Base-by-base conservation (phyloP, 805 yeast species). In the Candida germanica region DNA sequence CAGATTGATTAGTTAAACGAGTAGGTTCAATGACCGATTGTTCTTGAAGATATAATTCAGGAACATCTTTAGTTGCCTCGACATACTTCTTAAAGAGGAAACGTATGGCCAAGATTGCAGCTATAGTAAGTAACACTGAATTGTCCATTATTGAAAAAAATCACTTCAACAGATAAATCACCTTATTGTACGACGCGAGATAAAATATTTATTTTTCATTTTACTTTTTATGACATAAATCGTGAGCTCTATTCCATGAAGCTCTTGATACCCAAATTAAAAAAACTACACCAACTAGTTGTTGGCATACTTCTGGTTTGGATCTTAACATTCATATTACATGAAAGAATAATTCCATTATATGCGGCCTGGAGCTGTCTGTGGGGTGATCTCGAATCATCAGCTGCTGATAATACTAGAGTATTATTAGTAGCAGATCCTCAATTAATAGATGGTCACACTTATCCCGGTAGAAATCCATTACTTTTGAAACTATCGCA, bases 1-100 rank as follows among this genome's bases (percentile, higher is more conserved):
- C 89, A 11, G 89, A 75, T 54, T 88, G 95, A 33, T 73, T 68
- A 4, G 68, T 65, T 28, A 71, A 66, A n/a, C 95, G 67, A 1
- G 86, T 80, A 5, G 79, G 61, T 2, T 83, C 75, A 22, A 82
- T 59, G 14, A 79, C 69, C 1, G 94, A 73, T 56, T 88, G 96
- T 47, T 77, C 73, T 24, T 61, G 55, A 21, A 82, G 59, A 9
- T 81, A 81, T 22, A 76, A 58, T 30, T 74, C 76, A 36, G 75
- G 75, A 18, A 80, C 73, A 47, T 83, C 88, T 34, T 72, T 68
- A 24, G 70, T 48, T 33, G 59, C 56, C 13, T 67, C 61, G 9
- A 63, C 39, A 31, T 55, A 50, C 39, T 47, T 47, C 20, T 44
- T 40, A 42, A 52, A 55, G 15, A 47, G 21, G 38, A 47, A 42